These are phyloP conservation scores for Hygrophoropsis aurantiaca DNA, from an alignment of 768 basidiomycete genomes.

Conservation along the genomic window DNA sequence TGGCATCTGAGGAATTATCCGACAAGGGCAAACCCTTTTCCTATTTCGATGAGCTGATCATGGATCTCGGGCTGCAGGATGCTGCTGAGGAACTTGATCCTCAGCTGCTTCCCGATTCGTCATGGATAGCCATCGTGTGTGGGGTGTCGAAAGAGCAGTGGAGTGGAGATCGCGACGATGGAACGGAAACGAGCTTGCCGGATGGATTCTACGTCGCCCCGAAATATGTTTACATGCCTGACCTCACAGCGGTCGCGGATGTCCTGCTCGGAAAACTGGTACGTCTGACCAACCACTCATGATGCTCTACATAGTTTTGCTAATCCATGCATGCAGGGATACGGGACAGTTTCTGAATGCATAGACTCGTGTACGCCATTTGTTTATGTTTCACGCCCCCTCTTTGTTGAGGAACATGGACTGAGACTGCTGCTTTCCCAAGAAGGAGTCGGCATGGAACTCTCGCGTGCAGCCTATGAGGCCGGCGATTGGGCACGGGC, in stretches of 20 bases:
- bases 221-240: constrained; percentile 79
- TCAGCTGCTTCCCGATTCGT: constrained; percentile 58
- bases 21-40: background rate
- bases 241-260: constrained; percentile 71
- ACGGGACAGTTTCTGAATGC: constrained; percentile 80
- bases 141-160: constrained; percentile 65
- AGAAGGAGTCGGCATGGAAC: constrained; percentile 69
- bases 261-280: constrained; percentile 79
- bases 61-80: constrained; percentile 2
- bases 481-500: constrained; percentile 68
- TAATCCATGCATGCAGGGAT: constrained; percentile 54
- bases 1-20: background rate
- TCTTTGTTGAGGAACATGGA: constrained; percentile 82
- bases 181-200: constrained; percentile 44
- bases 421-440: constrained; percentile 60
- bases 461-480: constrained; percentile 64
- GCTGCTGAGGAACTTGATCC: constrained; percentile 29
- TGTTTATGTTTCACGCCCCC: constrained; percentile 75
- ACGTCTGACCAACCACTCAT: constrained; percentile 20
- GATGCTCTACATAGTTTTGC: background rate
- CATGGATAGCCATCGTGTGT: constrained; percentile 81
- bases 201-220: constrained; percentile 76
- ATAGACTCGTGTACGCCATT: constrained; percentile 77
- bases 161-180: constrained; percentile 24
- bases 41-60: constrained; percentile 1